phyloP scores from a whole-genome alignment of 129 eudicot species.

The Flaveria linearis region DNA sequence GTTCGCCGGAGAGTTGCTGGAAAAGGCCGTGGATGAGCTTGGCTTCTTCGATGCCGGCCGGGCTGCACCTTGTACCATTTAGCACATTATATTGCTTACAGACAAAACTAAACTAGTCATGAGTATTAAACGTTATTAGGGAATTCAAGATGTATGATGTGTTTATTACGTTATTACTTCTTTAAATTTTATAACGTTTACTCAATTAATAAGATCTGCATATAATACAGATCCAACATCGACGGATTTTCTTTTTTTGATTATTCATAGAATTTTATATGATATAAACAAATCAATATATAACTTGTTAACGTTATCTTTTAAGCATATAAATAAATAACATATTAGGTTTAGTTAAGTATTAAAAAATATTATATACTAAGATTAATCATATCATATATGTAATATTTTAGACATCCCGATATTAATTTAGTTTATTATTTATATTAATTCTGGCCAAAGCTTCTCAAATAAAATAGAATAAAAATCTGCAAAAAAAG shows the following conservation, averaged over 20 bases:
- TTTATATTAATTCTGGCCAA: neutral
- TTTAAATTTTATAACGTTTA: neutral
- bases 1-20: constrained; percentile 53
- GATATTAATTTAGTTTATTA: too few species aligned
- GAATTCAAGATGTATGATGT: neutral
- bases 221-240: too few species aligned
- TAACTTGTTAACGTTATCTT: neutral
- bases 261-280: too few species aligned
- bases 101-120: constrained; percentile 42
- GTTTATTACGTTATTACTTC: neutral
- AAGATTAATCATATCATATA: neutral
- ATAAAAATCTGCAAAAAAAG: too few species aligned
- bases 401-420: neutral
- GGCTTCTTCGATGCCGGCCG: constrained; percentile 36
- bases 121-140: neutral
- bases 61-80: constrained; percentile 60
- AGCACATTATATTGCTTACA: constrained; percentile 52
- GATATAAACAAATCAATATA: neutral
- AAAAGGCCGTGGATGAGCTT: constrained; percentile 55
- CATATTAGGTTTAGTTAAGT: too few species aligned
- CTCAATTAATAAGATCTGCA: neutral
- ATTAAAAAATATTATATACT: too few species aligned
- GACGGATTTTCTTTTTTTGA: too few species aligned
- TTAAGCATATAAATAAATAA: neutral
- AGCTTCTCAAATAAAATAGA: too few species aligned